These are phyloP conservation scores for Salvia splendens DNA, from an alignment of 257 asterid genomes.

Conservation along the genomic window DNA sequence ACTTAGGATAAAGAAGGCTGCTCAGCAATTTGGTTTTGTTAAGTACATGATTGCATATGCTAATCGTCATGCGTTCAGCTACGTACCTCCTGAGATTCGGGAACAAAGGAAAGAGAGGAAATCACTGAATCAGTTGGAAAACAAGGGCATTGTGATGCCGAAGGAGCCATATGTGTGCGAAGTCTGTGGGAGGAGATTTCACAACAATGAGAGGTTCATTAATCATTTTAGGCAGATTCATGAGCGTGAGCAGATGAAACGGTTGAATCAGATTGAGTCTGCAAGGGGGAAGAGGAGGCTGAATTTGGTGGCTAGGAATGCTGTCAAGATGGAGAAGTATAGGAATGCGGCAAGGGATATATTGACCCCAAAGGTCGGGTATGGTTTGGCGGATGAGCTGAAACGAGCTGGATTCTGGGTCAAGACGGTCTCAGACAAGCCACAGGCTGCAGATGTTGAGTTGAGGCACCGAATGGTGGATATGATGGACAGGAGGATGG, in stretches of 20 bases:
- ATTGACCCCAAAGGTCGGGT: slow-evolving; percentile 74
- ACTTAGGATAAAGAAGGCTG: slow-evolving; percentile 57
- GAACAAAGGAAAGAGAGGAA: slow-evolving; percentile 57
- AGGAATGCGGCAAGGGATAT: slow-evolving; percentile 70
- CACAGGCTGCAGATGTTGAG: slow-evolving; percentile 77
- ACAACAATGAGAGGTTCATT: slow-evolving; percentile 54
- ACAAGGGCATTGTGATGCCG: slow-evolving; percentile 51
- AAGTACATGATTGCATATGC: slow-evolving; percentile 76
- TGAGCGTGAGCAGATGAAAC: slow-evolving; percentile 75
- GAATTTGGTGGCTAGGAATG: slow-evolving; percentile 64
- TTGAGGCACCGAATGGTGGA: slow-evolving; percentile 69
- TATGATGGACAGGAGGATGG: slow-evolving; percentile 65
- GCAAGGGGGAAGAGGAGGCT: slow-evolving; percentile 78
- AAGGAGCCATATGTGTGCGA: slow-evolving; percentile 63
- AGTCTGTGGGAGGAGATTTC: slow-evolving; percentile 91
- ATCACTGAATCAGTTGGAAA: slow-evolving; percentile 55
- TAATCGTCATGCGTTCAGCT: slow-evolving; percentile 68
- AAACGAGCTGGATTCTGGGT: slow-evolving; percentile 90
- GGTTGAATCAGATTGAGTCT: slow-evolving; percentile 78
- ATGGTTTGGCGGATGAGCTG: slow-evolving; percentile 74
- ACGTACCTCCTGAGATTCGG: slow-evolving; percentile 65
- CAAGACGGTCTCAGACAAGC: slow-evolving; percentile 63
- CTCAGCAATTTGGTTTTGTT: slow-evolving; percentile 71
- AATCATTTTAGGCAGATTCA: slow-evolving; percentile 88
- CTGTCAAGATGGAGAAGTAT: slow-evolving; percentile 88